These are phyloP conservation scores for Macroventuria anomochaeta DNA, from an alignment of 2,329 filamentous ascomycete genomes.

Conservation along the genomic window DNA sequence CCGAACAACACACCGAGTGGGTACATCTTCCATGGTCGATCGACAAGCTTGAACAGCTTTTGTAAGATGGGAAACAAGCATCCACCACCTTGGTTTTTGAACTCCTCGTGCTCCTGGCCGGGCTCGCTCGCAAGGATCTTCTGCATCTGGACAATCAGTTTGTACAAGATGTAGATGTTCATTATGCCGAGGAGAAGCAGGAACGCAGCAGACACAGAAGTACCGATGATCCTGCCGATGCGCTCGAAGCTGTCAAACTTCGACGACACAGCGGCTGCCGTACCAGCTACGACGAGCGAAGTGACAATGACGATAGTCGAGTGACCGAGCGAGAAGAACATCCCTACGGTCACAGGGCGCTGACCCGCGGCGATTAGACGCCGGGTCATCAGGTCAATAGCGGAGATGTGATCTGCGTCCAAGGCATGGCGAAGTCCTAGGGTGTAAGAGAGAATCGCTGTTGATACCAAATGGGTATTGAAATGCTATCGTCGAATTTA, in stretches of 20 bases:
- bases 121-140: conserved; percentile 62
- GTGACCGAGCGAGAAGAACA: conserved; percentile 92
- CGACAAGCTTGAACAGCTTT: conserved; percentile 75
- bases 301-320: conserved; percentile 92
- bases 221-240: conserved; percentile 88
- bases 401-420: conserved; percentile 92
- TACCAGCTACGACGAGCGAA: conserved; percentile 89
- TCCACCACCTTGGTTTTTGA: conserved; percentile 78
- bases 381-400: conserved; percentile 94
- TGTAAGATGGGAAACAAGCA: conserved; percentile 75
- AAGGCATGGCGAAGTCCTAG: conserved; percentile 93
- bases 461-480: conserved; percentile 69
- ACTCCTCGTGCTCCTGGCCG: conserved; percentile 58
- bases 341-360: conserved; percentile 87
- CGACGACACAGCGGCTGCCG: conserved; percentile 79
- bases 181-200: conserved; percentile 81
- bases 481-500: conserved; percentile 33
- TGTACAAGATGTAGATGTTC: conserved; percentile 85
- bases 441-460: conserved; percentile 84
- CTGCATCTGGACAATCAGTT: conserved; percentile 72
- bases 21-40: conserved; percentile 92
- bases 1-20: conserved; percentile 85
- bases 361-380: conserved; percentile 85
- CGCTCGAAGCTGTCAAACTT: conserved; percentile 81
- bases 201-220: conserved; percentile 82